phyloP scores from a whole-genome alignment of 2,329 filamentous ascomycete genomes.

The Monosporascus cannonballus region DNA sequence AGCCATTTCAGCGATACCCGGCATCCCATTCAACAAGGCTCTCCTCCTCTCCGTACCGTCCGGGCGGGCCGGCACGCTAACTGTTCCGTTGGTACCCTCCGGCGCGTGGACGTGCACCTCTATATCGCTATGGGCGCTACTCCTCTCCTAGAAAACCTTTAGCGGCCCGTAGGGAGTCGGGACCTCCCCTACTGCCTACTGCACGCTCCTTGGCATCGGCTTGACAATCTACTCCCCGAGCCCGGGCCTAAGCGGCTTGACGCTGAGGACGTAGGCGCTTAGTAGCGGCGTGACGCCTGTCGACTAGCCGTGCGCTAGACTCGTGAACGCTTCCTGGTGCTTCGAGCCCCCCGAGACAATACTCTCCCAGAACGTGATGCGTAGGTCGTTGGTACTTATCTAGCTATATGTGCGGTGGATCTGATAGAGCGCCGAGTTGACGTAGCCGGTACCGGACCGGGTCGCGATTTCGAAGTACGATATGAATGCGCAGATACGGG shows the following conservation, averaged over 20 bases:
- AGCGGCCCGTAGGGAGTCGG: constrained; percentile 35
- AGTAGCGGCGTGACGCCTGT: constrained; percentile 43
- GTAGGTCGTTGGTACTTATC: constrained; percentile 41
- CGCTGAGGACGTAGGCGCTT: constrained; percentile 40
- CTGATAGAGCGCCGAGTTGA: constrained; percentile 35
- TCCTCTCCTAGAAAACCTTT: constrained; percentile 31
- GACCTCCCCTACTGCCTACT: constrained; percentile 26
- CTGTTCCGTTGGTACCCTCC: constrained; percentile 19
- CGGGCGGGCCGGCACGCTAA: constrained; percentile 14
- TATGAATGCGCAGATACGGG: constrained; percentile 45
- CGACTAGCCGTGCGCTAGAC: constrained; percentile 45
- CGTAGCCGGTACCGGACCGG: constrained; percentile 32
- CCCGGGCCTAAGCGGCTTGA: constrained; percentile 36
- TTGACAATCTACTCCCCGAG: constrained; percentile 35
- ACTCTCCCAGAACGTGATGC: constrained; percentile 45
- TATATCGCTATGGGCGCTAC: constrained; percentile 11
- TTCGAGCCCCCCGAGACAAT: constrained; percentile 35
- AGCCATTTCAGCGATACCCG: background rate
- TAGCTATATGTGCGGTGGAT: constrained; percentile 41
- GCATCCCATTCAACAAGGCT: constrained; percentile 1
- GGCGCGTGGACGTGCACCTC: constrained; percentile 27
- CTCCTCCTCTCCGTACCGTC: background rate
- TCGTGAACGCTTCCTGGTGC: constrained; percentile 42
- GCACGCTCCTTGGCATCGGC: constrained; percentile 25
- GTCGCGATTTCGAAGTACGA: constrained; percentile 49